phyloP scores from a whole-genome alignment of 352 stramenopile species.

The Pythium coloratum region DNA sequence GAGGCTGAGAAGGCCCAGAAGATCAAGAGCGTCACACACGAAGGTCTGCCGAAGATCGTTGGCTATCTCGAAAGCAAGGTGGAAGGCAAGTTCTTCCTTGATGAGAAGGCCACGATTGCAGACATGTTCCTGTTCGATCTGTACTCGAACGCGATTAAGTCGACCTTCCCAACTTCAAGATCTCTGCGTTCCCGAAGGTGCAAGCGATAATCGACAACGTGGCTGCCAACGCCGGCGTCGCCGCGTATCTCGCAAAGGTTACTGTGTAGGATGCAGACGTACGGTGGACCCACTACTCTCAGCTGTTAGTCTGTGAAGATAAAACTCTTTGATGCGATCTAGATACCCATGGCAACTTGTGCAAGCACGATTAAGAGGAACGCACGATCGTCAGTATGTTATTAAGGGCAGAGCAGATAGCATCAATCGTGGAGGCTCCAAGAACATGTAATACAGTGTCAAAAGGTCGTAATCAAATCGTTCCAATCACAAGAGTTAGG shows the following conservation, averaged over 20 bases:
- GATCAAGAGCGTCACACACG: slow-evolving; percentile 39
- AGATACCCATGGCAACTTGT: too few relatives aligned
- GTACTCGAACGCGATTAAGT: slow-evolving; percentile 40
- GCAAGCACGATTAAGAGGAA: too few relatives aligned
- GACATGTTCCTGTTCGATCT: slow-evolving; percentile 63
- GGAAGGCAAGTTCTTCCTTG: slow-evolving; percentile 50
- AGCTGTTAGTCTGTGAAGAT: too few relatives aligned
- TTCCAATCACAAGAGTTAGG: too few relatives aligned
- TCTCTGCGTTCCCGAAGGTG: slow-evolving; percentile 48
- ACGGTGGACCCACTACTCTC: too few relatives aligned
- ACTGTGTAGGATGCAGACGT: too few relatives aligned
- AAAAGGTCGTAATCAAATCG: too few relatives aligned
- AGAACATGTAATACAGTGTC: too few relatives aligned
- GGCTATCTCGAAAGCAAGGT: slow-evolving; percentile 38
- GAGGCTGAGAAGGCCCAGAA: slow-evolving; percentile 48
- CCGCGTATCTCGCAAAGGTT: slow-evolving; percentile 39
- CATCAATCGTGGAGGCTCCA: too few relatives aligned
- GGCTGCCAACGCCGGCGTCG: slow-evolving; percentile 36
- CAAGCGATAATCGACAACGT: slow-evolving; percentile 36
- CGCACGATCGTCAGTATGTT: too few relatives aligned
- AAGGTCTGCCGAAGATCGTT: slow-evolving; percentile 43
- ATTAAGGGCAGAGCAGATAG: too few relatives aligned
- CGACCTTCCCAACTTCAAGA: slow-evolving; percentile 34
- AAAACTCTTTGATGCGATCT: too few relatives aligned
- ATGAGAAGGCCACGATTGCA: slow-evolving; percentile 36